phyloP scores from a whole-genome alignment of 176 grass and related monocot species.

The Poa annua region DNA sequence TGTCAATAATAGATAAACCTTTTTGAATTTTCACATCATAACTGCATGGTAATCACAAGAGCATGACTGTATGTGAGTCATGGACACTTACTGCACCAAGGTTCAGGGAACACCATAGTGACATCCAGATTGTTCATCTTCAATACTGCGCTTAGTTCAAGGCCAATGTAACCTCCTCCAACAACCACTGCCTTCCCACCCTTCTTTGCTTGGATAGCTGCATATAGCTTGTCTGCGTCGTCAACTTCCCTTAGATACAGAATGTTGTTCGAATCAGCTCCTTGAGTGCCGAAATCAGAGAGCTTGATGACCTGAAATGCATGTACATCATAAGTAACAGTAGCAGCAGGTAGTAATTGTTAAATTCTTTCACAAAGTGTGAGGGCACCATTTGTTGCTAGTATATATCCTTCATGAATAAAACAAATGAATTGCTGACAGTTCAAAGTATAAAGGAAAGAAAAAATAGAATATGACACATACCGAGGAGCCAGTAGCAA shows the following conservation, averaged over 20 bases:
- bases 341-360: background rate
- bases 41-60: background rate
- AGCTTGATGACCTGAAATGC: constrained; percentile 78
- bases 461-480: constrained; percentile 19
- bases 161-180: constrained; percentile 96
- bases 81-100: constrained; percentile 93
- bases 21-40: constrained; percentile 31
- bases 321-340: constrained; percentile 14
- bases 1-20: background rate
- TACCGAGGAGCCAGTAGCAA: constrained; percentile 93
- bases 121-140: constrained; percentile 89
- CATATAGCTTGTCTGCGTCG: constrained; percentile 83
- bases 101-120: constrained; percentile 97
- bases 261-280: constrained; percentile 89
- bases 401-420: background rate
- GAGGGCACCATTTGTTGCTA: no score
- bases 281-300: constrained; percentile 84
- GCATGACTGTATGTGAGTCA: constrained; percentile 15
- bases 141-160: constrained; percentile 84
- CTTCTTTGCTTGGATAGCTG: constrained; percentile 92
- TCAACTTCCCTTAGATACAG: constrained; percentile 89
- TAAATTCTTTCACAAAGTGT: background rate
- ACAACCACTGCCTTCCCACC: constrained; percentile 88
- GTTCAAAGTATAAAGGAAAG: constrained; percentile 8
- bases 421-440: background rate